Base-by-base conservation (phyloP, 2,329 filamentous ascomycete genomes). In the Fonsecaea pedrosoi region DNA sequence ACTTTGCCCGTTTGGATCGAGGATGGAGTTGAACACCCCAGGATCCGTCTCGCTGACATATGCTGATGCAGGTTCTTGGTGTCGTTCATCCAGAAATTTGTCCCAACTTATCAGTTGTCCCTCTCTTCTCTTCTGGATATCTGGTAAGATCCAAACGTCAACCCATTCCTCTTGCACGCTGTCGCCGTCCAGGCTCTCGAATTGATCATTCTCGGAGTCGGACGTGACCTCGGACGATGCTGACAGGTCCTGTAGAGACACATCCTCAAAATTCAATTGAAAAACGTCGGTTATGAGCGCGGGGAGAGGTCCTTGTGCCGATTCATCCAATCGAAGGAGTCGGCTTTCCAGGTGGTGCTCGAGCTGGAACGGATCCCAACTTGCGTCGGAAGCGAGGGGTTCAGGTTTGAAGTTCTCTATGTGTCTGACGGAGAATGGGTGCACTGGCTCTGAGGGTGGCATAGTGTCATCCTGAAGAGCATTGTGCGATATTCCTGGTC, bases 1-100 rank as follows among this genome's bases (percentile, higher is more conserved):
- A 8, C 12, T 40, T 13, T 60, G 54, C n/a, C 42, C 37, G 9
- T 15, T 40, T 25, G 25, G 21, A 48, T 73, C 69, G 38, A 82
- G 68, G 32, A 75, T 75, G 6, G 77, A 77, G 72, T 81, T 79
- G 45, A 80, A 81, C 3, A 78, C 78, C 56, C 71, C 71, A 1
- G 77, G 73, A 1, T 77, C 78, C 15, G 79, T 78, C 72, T 82
- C 81, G 61, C 79, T 82, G 40, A 83, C 76, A 64, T 82, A 82
- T 48, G 75, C 76, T 34, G 79, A 79, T 34, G 69, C 61, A 4
- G 75, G 75, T 55, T 79, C 77, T 40, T 71, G 64, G 45, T 76
- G 75, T 10, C 68, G 63, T 57, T 69, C 73, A 30, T 78, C 66
- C 32, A 76, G 70, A 67, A 79, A 82, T 12, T 68, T 76, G 69